Conservation (phyloP, 2,329 filamentous ascomycete genomes). For the Alternaria sp. region DNA sequence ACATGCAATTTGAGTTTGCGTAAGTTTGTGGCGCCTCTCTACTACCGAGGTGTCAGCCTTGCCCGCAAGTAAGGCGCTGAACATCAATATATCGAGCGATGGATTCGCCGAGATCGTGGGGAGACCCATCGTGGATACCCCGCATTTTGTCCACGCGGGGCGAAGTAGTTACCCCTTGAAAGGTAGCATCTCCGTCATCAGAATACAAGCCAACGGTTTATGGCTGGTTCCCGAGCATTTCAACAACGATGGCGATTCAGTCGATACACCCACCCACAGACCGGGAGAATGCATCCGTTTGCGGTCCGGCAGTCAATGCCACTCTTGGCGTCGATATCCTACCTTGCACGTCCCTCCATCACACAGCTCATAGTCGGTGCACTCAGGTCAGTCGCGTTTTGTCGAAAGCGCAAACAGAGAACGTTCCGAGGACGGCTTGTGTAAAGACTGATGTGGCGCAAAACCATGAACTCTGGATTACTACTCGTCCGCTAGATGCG, state of each 20-base stretch:
- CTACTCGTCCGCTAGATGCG: slow-evolving; percentile 10
- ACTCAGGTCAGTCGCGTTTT: neutral
- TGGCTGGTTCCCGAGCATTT: slow-evolving; percentile 10
- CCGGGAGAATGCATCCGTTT: neutral
- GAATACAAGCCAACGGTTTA: slow-evolving; percentile 11
- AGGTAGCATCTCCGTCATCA: slow-evolving; percentile 15
- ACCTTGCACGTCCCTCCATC: neutral
- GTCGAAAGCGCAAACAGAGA: neutral
- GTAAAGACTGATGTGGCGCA: neutral
- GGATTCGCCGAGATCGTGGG: slow-evolving; percentile 1
- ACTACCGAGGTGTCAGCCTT: neutral
- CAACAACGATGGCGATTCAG: neutral
- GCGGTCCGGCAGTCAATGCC: neutral
- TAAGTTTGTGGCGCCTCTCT: neutral
- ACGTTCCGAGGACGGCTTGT: neutral
- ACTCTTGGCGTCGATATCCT: neutral
- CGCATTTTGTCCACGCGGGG: slow-evolving; percentile 17
- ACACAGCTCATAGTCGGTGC: neutral
- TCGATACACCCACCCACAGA: slow-evolving; percentile 1
- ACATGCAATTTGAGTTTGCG: neutral
- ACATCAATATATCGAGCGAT: neutral
- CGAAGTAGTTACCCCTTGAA: slow-evolving; percentile 9
- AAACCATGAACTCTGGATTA: neutral
- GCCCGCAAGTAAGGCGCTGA: neutral
- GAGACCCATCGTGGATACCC: slow-evolving; percentile 14